Percentiles rank a stretch among this genome's conserved stretches.
Conservation (phyloP, 805 yeast genomes). For the Myxozyma nipponensis region DNA sequence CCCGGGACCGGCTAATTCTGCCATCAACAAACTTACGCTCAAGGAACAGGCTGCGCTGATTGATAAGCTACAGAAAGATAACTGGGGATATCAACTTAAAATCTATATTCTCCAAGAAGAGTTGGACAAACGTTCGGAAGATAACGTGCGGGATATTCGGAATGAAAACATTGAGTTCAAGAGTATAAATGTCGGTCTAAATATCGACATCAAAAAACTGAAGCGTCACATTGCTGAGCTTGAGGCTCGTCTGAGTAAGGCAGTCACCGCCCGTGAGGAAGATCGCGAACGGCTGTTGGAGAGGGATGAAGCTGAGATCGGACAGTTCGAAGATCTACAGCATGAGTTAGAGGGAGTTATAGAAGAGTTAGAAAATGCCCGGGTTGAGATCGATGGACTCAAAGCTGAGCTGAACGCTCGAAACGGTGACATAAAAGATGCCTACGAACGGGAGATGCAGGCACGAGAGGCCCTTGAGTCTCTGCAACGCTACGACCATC, state of each 20-base stretch:
- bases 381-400: constrained; percentile 14
- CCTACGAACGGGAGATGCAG: constrained; percentile 6
- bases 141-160: constrained; percentile 25
- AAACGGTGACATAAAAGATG: constrained; percentile 2
- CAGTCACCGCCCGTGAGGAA: constrained; percentile 2
- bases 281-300: not conserved
- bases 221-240: constrained; percentile 22
- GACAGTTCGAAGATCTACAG: constrained; percentile 1
- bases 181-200: constrained; percentile 22
- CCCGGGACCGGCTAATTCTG: constrained; percentile 13
- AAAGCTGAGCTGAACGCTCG: constrained; percentile 10
- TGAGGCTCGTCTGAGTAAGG: constrained; percentile 9
- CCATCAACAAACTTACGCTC: constrained; percentile 22
- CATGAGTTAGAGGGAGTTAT: constrained; percentile 12
- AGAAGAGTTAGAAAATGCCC: constrained; percentile 13
- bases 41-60: constrained; percentile 29
- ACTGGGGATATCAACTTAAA: constrained; percentile 29
- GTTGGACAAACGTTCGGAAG: constrained; percentile 29
- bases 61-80: constrained; percentile 31
- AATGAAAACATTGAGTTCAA: constrained; percentile 29
- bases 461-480: constrained; percentile 8
- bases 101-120: constrained; percentile 28
- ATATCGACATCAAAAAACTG: constrained; percentile 24
- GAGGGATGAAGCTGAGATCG: not conserved
- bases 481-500: constrained; percentile 1